phyloP scores from a whole-genome alignment of 2,329 filamentous ascomycete genomes.

The Juglanconis oblonga region DNA sequence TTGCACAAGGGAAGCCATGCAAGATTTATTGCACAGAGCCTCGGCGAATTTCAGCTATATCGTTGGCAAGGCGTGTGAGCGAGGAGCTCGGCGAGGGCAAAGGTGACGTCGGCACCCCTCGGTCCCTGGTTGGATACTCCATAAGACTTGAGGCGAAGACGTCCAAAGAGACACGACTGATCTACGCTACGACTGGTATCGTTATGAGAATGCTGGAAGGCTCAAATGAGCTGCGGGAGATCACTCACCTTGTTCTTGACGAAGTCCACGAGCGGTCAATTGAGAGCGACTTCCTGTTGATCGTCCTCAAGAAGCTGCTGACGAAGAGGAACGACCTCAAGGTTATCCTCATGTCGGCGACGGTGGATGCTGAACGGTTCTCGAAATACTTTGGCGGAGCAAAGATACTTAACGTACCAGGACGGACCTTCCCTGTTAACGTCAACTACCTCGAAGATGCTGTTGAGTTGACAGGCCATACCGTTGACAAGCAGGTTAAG shows the following conservation, averaged over 20 bases:
- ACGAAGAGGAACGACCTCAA: conserved; percentile 76
- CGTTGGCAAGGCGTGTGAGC: conserved; percentile 86
- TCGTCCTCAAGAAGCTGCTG: conserved; percentile 84
- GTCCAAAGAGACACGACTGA: conserved; percentile 74
- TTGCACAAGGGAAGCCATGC: conserved; percentile 75
- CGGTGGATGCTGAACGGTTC: conserved; percentile 88
- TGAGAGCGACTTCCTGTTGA: conserved; percentile 92
- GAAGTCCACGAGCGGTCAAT: conserved; percentile 97
- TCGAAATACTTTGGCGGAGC: conserved; percentile 84
- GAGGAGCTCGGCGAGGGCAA: conserved; percentile 88
- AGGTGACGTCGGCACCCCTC: conserved; percentile 74
- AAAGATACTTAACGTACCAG: conserved; percentile 85
- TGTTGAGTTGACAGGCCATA: conserved; percentile 80
- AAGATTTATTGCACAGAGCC: conserved; percentile 97
- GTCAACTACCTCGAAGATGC: conserved; percentile 90
- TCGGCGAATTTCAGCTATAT: conserved; percentile 92
- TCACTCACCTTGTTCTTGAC: conserved; percentile 94
- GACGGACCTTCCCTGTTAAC: conserved; percentile 88
- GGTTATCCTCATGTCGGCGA: conserved; percentile 95
- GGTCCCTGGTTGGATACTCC: conserved; percentile 89
- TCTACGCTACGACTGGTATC: conserved; percentile 88
- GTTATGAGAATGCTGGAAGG: conserved; percentile 98
- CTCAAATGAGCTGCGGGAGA: conserved; percentile 78
- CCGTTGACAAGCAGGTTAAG: conserved; percentile 46
- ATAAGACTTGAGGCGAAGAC: conserved; percentile 90